phyloP scores from a whole-genome alignment of 169 alveolate genomes.

The Toxoplasma gondii region DNA sequence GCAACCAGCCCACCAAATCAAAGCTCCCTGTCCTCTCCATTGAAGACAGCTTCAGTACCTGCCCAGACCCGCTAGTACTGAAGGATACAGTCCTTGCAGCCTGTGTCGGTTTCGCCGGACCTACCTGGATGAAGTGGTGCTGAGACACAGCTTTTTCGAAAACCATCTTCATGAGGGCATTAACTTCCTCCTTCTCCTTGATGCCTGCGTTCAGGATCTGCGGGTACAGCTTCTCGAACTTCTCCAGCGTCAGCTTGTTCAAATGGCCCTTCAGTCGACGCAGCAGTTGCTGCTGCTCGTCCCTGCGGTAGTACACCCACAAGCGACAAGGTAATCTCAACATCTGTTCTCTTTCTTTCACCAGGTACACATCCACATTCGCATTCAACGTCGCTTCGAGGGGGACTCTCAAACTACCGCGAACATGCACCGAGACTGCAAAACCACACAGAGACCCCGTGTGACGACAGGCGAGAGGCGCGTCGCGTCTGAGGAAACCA shows the following conservation, averaged over 20 bases:
- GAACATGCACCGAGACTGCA: too few relatives aligned
- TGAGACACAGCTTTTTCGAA: constrained; percentile 80
- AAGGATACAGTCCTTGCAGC: neutral
- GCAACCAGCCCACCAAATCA: too few relatives aligned
- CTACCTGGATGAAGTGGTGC: constrained; percentile 77
- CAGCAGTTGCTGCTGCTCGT: constrained; percentile 38
- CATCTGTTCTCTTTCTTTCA: neutral
- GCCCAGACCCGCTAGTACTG: too few relatives aligned
- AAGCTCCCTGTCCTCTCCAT: too few relatives aligned
- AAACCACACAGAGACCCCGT: too few relatives aligned
- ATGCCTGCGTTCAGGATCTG: constrained; percentile 73
- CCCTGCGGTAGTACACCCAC: constrained; percentile 32
- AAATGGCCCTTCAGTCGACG: constrained; percentile 67
- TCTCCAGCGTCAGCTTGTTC: constrained; percentile 78
- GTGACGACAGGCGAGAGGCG: too few relatives aligned
- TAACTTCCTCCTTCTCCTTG: constrained; percentile 70
- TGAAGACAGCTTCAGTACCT: too few relatives aligned
- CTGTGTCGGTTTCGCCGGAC: neutral
- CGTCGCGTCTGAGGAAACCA: too few relatives aligned
- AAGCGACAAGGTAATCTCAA: neutral
- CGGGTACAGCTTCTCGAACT: constrained; percentile 74
- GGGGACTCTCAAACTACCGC: neutral
- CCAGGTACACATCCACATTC: neutral
- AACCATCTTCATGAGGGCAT: constrained; percentile 72
- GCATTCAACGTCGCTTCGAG: neutral